Evolutionary conservation across 2,329 filamentous ascomycete species (phyloP).

Genomic region (Trichophyton verrucosum): DNA sequence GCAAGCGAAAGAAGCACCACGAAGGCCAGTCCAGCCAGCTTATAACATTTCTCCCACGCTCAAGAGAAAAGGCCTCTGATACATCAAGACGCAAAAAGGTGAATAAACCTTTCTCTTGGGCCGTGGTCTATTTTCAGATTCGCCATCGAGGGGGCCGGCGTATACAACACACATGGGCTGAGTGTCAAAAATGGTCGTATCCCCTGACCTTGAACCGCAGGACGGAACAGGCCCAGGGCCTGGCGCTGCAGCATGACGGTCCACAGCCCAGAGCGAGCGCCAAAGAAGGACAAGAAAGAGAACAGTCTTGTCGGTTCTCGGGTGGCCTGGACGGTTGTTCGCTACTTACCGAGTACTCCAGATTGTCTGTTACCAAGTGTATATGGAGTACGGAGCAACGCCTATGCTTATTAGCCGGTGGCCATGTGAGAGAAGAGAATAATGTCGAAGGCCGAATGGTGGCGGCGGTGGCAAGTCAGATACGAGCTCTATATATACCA

Average conservation of each 20-base stretch:
- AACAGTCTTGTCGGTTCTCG: no score
- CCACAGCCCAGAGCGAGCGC: background rate
- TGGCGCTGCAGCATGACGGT: background rate
- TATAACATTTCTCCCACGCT: background rate
- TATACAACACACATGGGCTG: background rate
- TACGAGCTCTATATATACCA: background rate
- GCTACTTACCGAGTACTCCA: background rate
- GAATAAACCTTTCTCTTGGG: background rate
- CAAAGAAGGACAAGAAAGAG: no score
- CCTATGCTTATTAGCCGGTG: background rate
- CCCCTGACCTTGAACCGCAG: background rate
- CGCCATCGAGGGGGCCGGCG: background rate
- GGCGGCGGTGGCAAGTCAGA: conserved; percentile 2
- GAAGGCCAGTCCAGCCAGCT: background rate
- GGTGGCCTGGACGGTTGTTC: background rate
- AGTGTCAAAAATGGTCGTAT: background rate
- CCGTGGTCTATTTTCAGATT: background rate
- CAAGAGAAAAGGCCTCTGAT: background rate
- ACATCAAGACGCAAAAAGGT: background rate
- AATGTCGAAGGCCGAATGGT: background rate
- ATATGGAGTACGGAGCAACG: background rate
- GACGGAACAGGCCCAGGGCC: background rate
- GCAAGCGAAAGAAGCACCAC: background rate
- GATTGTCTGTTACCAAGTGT: background rate
- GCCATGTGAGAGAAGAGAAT: background rate